Evolutionary conservation across 179 eudicot species (phyloP).

Genomic region (Vitellaria paradoxa): DNA sequence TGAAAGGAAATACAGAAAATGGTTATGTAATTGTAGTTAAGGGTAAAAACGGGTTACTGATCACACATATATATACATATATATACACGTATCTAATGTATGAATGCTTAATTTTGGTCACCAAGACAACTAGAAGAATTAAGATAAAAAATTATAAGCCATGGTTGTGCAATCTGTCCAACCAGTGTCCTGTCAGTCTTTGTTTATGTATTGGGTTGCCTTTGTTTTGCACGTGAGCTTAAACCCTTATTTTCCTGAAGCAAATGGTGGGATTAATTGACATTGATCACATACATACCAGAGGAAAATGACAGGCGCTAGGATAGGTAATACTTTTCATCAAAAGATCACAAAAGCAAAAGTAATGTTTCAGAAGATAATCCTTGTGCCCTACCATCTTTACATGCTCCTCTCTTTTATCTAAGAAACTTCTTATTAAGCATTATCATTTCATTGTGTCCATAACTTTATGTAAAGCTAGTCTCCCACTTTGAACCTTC

Average conservation of each 20-base stretch:
- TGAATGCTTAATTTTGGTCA: too few relatives aligned
- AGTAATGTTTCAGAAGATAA: conserved; percentile 24
- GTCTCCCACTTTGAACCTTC: conserved; percentile 21
- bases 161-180: too few relatives aligned
- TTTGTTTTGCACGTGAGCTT: not conserved
- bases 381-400: conserved; percentile 31
- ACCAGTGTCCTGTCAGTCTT: too few relatives aligned
- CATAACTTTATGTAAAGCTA: conserved; percentile 22
- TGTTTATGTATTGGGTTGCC: too few relatives aligned
- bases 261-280: conserved; percentile 18
- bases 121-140: too few relatives aligned
- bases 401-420: conserved; percentile 16
- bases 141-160: too few relatives aligned
- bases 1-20: not conserved
- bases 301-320: conserved; percentile 28
- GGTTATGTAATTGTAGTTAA: too few relatives aligned
- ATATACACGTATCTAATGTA: too few relatives aligned
- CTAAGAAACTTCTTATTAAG: conserved; percentile 25
- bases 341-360: conserved; percentile 26
- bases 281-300: not conserved
- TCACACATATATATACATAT: not conserved
- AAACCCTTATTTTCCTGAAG: not conserved
- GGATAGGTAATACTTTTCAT: conserved; percentile 16
- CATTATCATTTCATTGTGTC: conserved; percentile 20
- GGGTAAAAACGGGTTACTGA: not conserved